A percentile compares a stretch with the other conserved stretches of the same genome.
Evolutionary conservation across 805 yeast species (phyloP).

Genomic region (Nakazawaea ambrosiae): DNA sequence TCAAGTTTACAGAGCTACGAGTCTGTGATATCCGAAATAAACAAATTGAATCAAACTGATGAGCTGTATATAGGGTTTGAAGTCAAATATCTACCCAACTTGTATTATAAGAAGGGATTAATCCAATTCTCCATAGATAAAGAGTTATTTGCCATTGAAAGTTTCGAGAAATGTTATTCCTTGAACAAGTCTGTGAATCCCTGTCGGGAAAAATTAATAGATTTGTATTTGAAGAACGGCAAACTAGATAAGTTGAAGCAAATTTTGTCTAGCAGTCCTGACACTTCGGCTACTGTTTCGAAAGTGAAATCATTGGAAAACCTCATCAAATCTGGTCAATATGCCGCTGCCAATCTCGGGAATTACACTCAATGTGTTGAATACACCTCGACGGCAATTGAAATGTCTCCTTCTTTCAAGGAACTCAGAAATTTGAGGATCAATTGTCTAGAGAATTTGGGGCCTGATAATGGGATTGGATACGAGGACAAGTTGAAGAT

Average conservation of each 20-base stretch:
- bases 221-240: constrained; percentile 48
- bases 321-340: background rate
- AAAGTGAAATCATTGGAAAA: constrained; percentile 15
- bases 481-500: constrained; percentile 16
- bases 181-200: constrained; percentile 30
- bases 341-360: constrained; percentile 10
- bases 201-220: constrained; percentile 43
- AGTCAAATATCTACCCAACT: constrained; percentile 28
- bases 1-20: constrained; percentile 24
- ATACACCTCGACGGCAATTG: constrained; percentile 26
- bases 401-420: constrained; percentile 37
- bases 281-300: background rate
- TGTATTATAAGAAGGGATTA: constrained; percentile 54
- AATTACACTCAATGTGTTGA: constrained; percentile 22
- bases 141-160: constrained; percentile 44
- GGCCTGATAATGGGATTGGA: constrained; percentile 10
- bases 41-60: constrained; percentile 8
- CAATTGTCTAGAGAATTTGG: constrained; percentile 20
- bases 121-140: constrained; percentile 52
- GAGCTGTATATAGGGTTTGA: constrained; percentile 1
- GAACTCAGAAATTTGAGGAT: constrained; percentile 27
- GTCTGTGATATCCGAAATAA: constrained; percentile 14
- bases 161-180: constrained; percentile 41
- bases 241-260: constrained; percentile 28
- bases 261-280: background rate